Conservation (phyloP, 129 eudicot genomes). For the Glebionis coronaria region DNA sequence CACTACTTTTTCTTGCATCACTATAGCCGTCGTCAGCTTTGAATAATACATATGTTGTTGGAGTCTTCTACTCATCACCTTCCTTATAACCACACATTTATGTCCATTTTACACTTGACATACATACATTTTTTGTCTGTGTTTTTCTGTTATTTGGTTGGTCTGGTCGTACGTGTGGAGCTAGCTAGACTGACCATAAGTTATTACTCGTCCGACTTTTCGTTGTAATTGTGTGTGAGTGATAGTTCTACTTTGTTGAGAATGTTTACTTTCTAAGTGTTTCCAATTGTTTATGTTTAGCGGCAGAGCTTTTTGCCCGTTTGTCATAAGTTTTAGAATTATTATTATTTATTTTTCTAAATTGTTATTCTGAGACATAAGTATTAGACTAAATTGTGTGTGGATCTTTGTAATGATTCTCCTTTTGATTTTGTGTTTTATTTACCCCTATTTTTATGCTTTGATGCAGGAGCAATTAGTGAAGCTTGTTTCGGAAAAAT, state of each 20-base stretch:
- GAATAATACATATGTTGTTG: background rate
- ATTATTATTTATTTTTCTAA: too few relatives aligned
- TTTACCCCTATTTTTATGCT: background rate
- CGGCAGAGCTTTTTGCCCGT: too few relatives aligned
- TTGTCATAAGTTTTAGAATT: too few relatives aligned
- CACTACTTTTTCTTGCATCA: background rate
- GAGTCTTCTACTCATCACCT: background rate
- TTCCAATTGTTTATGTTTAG: too few relatives aligned
- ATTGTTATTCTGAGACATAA: too few relatives aligned
- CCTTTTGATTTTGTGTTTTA: background rate
- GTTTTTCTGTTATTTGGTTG: background rate
- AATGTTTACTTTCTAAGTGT: too few relatives aligned
- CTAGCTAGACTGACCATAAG: background rate
- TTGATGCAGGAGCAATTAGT: background rate
- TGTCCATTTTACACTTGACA: background rate
- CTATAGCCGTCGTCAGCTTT: background rate
- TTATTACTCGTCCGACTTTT: background rate
- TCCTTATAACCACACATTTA: background rate
- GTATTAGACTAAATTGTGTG: background rate
- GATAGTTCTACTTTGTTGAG: background rate
- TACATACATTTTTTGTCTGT: too few relatives aligned
- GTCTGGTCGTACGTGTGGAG: background rate
- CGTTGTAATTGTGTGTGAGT: background rate
- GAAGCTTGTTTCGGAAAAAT: constrained; percentile 7
- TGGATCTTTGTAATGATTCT: background rate